Evolutionary conservation across 306 rosid species (phyloP), one percentile per base, ranked within the genome.

Genomic region (Trichosanthes truncata): DNA sequence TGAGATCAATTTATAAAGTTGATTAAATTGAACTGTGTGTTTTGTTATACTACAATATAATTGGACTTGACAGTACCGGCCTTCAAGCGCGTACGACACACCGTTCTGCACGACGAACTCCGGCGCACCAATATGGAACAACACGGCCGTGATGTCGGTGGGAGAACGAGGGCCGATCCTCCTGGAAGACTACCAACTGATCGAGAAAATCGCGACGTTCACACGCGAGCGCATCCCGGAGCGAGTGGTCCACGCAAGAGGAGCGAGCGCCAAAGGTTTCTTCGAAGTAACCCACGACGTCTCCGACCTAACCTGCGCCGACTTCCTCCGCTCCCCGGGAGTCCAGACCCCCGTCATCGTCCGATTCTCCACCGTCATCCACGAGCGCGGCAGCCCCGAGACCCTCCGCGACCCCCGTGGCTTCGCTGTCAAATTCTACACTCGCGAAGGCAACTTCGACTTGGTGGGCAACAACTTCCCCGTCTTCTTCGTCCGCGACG

Each of bases 321-420:
- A 94, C 84, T 94, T 94, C 88, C 97, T 94, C 52, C 89, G 97
- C 17, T 89, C 90, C 65, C 97, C 97, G 17, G 98, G 97, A 14
- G 98, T 92, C 82, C 98, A 94, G 87, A 94, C 98, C 12, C 98
- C 98, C 11, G 88, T 92, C 18, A 91, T 94, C 67, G 93, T 92
- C 15, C 97, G 97, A n/a, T 94, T 94, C 88, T 94, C 97, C 7
- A 94, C 98, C 61, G 97, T 92, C 52, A 92, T 92, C 85, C 98
- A 92, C 67, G 98, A 94, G 84, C 96, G 97, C 51, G 98, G 98
- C 77, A 94, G 98, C 89, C 98, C 98, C 61, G 98, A 94, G 86
- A 89, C 97, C 59, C 40, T 92, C 83, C 88, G 97, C 78, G 97
- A 92, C 63, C 96, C 98, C 66, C 90, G 97, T 23, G 97, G 97